Evolutionary conservation across 345 rosid species (phyloP).

Genomic region (Lumnitzera racemosa): DNA sequence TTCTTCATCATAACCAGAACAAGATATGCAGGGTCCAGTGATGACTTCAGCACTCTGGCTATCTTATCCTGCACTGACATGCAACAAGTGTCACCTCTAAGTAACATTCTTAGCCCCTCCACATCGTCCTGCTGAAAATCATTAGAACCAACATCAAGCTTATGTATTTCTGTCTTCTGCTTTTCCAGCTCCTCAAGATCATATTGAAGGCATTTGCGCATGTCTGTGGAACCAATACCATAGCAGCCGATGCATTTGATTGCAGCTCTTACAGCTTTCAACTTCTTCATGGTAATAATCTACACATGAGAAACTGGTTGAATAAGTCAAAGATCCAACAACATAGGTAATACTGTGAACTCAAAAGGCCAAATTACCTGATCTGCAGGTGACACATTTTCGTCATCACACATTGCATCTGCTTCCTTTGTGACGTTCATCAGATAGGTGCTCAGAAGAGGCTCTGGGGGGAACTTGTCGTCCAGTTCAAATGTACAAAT

Average conservation of each 20-base stretch:
- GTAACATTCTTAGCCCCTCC: neutral
- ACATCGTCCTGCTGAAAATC: slow-evolving; percentile 1
- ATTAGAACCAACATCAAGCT: neutral
- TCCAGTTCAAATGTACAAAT: slow-evolving; percentile 23
- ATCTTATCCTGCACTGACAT: too few species aligned
- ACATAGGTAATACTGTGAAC: too few species aligned
- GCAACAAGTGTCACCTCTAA: too few species aligned
- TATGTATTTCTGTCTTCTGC: slow-evolving; percentile 4
- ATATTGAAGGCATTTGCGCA: neutral
- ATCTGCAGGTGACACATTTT: slow-evolving; percentile 3
- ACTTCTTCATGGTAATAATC: slow-evolving; percentile 16
- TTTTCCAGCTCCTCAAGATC: slow-evolving; percentile 11
- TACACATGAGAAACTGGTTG: slow-evolving; percentile 2
- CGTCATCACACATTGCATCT: neutral
- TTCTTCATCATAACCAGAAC: too few species aligned
- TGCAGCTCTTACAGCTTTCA: slow-evolving; percentile 11
- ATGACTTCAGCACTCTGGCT: too few species aligned
- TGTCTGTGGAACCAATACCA: slow-evolving; percentile 9
- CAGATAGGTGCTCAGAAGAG: slow-evolving; percentile 15
- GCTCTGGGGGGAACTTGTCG: slow-evolving; percentile 18
- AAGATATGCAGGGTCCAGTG: too few species aligned
- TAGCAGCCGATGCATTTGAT: slow-evolving; percentile 18
- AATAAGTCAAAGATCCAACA: neutral
- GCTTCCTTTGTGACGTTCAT: slow-evolving; percentile 1
- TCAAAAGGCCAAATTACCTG: slow-evolving; percentile 14